Conservation (phyloP, 106 monocot species). For the Chionographis japonica region DNA sequence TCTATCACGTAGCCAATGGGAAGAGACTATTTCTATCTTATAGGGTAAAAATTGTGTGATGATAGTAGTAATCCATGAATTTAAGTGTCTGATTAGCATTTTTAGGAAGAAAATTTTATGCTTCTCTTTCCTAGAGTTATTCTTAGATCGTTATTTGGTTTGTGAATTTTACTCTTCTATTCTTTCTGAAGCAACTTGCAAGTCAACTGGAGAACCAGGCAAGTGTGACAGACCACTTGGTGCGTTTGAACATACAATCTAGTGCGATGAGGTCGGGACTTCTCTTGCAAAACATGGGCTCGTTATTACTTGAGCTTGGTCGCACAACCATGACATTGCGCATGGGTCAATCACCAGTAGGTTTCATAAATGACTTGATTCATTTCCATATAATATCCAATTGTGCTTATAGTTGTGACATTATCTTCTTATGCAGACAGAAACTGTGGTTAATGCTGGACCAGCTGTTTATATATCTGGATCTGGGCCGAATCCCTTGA, state of each 20-base stretch:
- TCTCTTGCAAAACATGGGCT: constrained; percentile 72
- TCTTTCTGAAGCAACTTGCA: constrained; percentile 55
- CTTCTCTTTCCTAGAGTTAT: too few species aligned
- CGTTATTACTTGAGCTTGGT: constrained; percentile 88
- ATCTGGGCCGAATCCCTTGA: constrained; percentile 73
- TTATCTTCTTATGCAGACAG: constrained; percentile 36
- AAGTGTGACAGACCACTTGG: constrained; percentile 32
- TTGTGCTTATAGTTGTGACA: neutral
- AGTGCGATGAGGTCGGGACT: constrained; percentile 58
- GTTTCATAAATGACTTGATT: constrained; percentile 16
- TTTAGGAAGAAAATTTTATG: too few species aligned
- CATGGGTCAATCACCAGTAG: constrained; percentile 73
- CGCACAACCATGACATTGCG: constrained; percentile 86
- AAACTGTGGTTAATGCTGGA: constrained; percentile 85
- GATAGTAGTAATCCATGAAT: too few species aligned
- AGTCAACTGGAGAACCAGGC: constrained; percentile 49
- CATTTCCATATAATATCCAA: constrained; percentile 2
- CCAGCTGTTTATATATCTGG: constrained; percentile 88
- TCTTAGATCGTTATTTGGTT: neutral
- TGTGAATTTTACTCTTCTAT: neutral
- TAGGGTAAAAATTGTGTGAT: too few species aligned
- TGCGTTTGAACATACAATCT: constrained; percentile 51
- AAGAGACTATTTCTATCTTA: too few species aligned
- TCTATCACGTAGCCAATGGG: too few species aligned
- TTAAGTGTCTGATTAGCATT: too few species aligned